A percentile compares a stretch with the other conserved stretches of the same genome.
Conservation (phyloP, 176 grass and related monocot species). For the Areca catechu region DNA sequence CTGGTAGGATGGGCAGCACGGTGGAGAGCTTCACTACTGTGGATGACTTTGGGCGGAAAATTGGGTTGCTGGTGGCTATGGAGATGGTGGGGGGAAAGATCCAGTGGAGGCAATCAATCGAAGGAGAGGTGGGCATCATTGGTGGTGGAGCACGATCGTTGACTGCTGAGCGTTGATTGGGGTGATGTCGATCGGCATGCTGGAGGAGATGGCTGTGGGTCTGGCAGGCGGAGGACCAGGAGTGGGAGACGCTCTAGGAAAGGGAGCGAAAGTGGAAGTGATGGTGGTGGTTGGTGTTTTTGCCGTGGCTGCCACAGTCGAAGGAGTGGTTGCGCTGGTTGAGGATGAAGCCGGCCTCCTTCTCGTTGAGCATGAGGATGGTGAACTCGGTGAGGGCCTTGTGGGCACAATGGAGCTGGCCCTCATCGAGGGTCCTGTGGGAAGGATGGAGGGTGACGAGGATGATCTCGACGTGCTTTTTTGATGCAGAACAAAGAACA, state of each 20-base stretch:
- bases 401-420: constrained; percentile 61
- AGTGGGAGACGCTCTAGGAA: constrained; percentile 84
- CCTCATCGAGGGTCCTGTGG: no score
- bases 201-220: constrained; percentile 78
- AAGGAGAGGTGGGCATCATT: no score
- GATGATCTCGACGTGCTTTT: constrained; percentile 61
- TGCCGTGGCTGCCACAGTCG: constrained; percentile 17
- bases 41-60: no score
- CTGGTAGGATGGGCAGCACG: no score
- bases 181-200: no score
- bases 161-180: no score
- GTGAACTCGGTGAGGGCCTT: constrained; percentile 86
- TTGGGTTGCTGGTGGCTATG: no score
- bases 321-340: constrained; percentile 76
- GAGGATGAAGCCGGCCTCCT: constrained; percentile 28
- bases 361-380: constrained; percentile 90
- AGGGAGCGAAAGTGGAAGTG: constrained; percentile 59
- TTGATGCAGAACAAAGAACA: no score
- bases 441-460: constrained; percentile 27
- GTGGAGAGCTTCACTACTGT: no score
- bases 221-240: constrained; percentile 85
- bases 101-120: no score
- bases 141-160: no score
- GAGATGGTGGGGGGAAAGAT: no score
- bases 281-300: constrained; percentile 11